Conservation (phyloP, 2,329 filamentous ascomycete genomes). For the Periconia macrospinosa region DNA sequence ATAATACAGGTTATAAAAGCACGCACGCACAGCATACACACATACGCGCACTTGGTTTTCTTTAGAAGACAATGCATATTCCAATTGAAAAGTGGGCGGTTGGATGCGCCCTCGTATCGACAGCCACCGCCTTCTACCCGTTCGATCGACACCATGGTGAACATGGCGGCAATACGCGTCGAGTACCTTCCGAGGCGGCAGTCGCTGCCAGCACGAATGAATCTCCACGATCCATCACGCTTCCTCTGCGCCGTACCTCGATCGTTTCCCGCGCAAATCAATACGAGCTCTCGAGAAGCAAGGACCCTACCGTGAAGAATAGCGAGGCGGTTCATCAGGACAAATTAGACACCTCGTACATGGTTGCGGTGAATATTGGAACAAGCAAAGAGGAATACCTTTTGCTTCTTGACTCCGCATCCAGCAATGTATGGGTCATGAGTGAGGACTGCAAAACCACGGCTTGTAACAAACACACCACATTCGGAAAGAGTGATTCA, state of each 20-base stretch:
- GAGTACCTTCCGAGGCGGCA: not conserved
- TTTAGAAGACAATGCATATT: constrained; percentile 27
- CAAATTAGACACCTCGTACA: constrained; percentile 58
- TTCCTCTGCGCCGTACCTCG: constrained; percentile 37
- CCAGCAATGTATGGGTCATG: constrained; percentile 81
- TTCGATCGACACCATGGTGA: constrained; percentile 24
- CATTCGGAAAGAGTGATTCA: constrained; percentile 69
- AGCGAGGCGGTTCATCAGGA: constrained; percentile 57
- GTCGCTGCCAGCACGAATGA: not conserved
- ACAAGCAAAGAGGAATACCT: constrained; percentile 54
- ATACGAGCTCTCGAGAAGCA: constrained; percentile 47
- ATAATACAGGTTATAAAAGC: not conserved
- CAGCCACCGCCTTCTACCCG: constrained; percentile 39
- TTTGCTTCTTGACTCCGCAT: constrained; percentile 58
- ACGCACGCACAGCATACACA: not conserved
- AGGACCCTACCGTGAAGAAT: constrained; percentile 40
- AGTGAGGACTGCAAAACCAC: constrained; percentile 65
- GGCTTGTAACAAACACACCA: constrained; percentile 70
- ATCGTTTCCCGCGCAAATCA: constrained; percentile 48
- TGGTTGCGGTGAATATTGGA: constrained; percentile 54
- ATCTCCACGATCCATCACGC: constrained; percentile 14
- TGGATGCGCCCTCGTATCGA: constrained; percentile 27
- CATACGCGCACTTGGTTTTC: not conserved
- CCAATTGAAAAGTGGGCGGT: constrained; percentile 23
- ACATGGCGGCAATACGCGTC: constrained; percentile 3